These are phyloP conservation scores for Teratosphaeriaceae sp. DNA, from an alignment of 2,329 filamentous ascomycete species.

Conservation along the genomic window DNA sequence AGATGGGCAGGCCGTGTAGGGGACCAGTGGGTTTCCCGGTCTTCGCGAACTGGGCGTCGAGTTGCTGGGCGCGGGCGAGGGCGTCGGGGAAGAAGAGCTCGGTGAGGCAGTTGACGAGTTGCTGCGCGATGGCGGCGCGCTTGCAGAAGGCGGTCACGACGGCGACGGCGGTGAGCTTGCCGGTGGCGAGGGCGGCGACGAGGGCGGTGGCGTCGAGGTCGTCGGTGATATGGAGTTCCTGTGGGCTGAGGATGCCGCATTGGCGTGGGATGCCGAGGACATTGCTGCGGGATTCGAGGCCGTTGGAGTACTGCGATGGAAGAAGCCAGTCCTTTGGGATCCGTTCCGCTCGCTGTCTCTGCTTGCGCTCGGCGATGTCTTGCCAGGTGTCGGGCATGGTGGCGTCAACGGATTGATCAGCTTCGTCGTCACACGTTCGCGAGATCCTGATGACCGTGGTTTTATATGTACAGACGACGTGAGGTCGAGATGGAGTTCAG, in stretches of 20 bases:
- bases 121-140: constrained; percentile 42
- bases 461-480: no score
- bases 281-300: constrained; percentile 21
- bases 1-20: constrained; percentile 31
- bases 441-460: no score
- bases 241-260: constrained; percentile 45
- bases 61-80: constrained; percentile 39
- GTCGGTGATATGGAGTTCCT: constrained; percentile 52
- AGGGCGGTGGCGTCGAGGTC: constrained; percentile 41
- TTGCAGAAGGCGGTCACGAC: constrained; percentile 40
- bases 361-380: constrained; percentile 36
- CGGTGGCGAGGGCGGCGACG: constrained; percentile 29
- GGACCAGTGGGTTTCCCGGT: constrained; percentile 35
- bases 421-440: no score
- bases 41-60: constrained; percentile 44
- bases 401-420: neutral
- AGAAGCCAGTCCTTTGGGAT: constrained; percentile 43
- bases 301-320: constrained; percentile 13
- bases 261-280: constrained; percentile 46
- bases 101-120: constrained; percentile 31
- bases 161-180: constrained; percentile 31
- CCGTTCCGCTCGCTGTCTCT: constrained; percentile 33
- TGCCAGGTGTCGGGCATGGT: constrained; percentile 34
- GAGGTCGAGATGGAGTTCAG: no score
- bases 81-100: constrained; percentile 53